These are phyloP conservation scores for Ascomycota sp. DNA, from an alignment of 2,329 filamentous ascomycete genomes.

Conservation along the genomic window DNA sequence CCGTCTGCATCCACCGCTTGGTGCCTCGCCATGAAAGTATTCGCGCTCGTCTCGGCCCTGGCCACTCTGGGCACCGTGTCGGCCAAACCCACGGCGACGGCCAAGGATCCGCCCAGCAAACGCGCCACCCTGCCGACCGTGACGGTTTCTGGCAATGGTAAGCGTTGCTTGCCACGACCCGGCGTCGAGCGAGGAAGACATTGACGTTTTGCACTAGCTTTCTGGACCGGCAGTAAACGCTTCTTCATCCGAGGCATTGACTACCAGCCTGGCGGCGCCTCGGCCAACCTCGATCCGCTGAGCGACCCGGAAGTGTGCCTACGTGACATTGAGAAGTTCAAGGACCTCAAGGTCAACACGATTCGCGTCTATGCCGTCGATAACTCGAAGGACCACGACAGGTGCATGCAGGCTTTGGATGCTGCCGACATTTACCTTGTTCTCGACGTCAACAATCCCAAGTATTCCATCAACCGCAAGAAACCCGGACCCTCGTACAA, in stretches of 20 bases:
- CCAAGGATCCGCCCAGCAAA: conserved; percentile 25
- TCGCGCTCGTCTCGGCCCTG: conserved; percentile 23
- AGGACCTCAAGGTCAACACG: conserved; percentile 71
- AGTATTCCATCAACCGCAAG: conserved; percentile 67
- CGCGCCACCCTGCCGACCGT: conserved; percentile 26
- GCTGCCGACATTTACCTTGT: conserved; percentile 83
- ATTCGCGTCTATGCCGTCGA: conserved; percentile 84
- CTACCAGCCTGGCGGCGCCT: conserved; percentile 39
- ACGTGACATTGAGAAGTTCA: conserved; percentile 63
- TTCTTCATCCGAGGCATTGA: conserved; percentile 39
- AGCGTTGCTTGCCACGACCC: conserved; percentile 3
- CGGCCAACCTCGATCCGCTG: conserved; percentile 45
- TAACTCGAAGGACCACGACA: conserved; percentile 59
- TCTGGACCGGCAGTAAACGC: conserved; percentile 28
- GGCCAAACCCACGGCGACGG: conserved; percentile 27
- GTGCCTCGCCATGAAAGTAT: conserved; percentile 23
- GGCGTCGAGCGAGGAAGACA: not conserved
- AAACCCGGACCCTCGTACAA: conserved; percentile 69
- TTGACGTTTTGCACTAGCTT: conserved; percentile 21
- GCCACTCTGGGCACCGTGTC: conserved; percentile 21
- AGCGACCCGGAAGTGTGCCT: conserved; percentile 42
- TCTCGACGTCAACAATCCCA: conserved; percentile 72
- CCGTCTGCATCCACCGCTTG: no score
- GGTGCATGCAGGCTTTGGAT: conserved; percentile 61
- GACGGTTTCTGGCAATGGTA: conserved; percentile 34